A percentile compares a stretch with the other conserved stretches of the same genome.
Evolutionary conservation across 176 grass and related monocot species (phyloP).

Genomic region (Aegilops speltoides): DNA sequence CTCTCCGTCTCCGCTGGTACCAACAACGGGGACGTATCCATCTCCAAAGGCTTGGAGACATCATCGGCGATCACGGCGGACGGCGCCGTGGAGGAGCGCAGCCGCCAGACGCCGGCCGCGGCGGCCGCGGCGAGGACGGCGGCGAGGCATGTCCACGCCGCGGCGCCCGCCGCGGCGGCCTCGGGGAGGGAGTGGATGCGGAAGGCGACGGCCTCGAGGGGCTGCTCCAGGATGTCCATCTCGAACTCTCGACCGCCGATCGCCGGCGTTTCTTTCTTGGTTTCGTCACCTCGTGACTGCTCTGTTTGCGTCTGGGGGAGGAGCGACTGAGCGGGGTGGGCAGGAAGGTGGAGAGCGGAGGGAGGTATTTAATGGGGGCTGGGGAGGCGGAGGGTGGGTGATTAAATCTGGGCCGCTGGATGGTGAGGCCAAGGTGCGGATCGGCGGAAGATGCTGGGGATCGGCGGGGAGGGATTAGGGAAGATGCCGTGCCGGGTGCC

Average conservation of each 20-base stretch:
- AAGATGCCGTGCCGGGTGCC: constrained; percentile 45
- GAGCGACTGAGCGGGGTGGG: neutral
- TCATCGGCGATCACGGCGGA: neutral
- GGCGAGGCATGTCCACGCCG: constrained; percentile 56
- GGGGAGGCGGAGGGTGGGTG: neutral
- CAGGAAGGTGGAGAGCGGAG: too few relatives aligned
- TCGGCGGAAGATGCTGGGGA: constrained; percentile 59
- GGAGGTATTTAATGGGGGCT: constrained; percentile 49
- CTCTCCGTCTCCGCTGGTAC: neutral
- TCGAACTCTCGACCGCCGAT: neutral
- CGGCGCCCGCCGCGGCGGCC: constrained; percentile 15
- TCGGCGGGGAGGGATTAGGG: neutral
- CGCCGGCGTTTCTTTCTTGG: neutral
- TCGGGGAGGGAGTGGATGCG: constrained; percentile 53
- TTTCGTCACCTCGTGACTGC: neutral
- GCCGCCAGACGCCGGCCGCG: constrained; percentile 65
- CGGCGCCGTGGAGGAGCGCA: constrained; percentile 27
- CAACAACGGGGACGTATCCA: neutral
- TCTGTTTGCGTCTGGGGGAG: neutral
- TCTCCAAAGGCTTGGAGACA: neutral
- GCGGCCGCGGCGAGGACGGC: constrained; percentile 53
- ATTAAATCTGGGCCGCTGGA: constrained; percentile 32
- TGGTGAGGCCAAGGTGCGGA: constrained; percentile 3
- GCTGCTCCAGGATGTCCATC: constrained; percentile 78
- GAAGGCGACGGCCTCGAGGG: constrained; percentile 54